Percentiles rank a stretch among this genome's conserved stretches.
Conservation (phyloP, 768 basidiomycete species). For the Tulasnella sp. region DNA sequence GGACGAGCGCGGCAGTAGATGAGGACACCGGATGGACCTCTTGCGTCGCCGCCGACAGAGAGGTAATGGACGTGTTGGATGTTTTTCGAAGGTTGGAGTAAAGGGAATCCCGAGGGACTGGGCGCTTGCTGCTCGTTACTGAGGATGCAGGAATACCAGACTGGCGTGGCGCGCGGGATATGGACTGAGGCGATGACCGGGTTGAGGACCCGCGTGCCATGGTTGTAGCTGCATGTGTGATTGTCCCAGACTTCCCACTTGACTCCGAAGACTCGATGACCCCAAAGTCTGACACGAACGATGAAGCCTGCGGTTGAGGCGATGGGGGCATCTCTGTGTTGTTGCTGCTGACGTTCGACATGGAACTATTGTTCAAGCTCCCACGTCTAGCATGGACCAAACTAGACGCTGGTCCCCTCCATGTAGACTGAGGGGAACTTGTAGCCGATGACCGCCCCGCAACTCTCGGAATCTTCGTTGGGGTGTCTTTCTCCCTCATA, state of each 20-base stretch:
- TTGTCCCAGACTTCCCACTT: conserved; percentile 1
- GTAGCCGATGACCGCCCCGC: conserved; percentile 72
- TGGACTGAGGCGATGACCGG: conserved; percentile 11
- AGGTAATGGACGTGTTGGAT: conserved; percentile 71
- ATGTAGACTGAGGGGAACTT: conserved; percentile 54
- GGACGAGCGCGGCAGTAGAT: conserved; percentile 23
- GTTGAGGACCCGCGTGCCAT: neutral
- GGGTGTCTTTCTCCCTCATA: conserved; percentile 54
- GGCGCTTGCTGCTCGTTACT: conserved; percentile 4
- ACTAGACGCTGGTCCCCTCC: conserved; percentile 36
- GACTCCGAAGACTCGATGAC: conserved; percentile 57
- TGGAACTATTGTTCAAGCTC: conserved; percentile 46
- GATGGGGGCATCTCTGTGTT: conserved; percentile 18
- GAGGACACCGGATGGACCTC: too few species aligned
- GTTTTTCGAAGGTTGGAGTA: conserved; percentile 62
- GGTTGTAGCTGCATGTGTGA: neutral
- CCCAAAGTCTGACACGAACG: conserved; percentile 53
- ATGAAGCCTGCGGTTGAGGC: neutral
- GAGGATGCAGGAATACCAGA: neutral
- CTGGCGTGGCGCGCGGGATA: neutral
- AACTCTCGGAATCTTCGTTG: conserved; percentile 88
- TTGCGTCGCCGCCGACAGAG: conserved; percentile 24
- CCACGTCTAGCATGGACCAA: conserved; percentile 45
- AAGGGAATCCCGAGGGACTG: conserved; percentile 54
- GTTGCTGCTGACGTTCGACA: conserved; percentile 20